Conservation (phyloP, 1,284 basidiomycete genomes). For the Cryptococcus sp. region DNA sequence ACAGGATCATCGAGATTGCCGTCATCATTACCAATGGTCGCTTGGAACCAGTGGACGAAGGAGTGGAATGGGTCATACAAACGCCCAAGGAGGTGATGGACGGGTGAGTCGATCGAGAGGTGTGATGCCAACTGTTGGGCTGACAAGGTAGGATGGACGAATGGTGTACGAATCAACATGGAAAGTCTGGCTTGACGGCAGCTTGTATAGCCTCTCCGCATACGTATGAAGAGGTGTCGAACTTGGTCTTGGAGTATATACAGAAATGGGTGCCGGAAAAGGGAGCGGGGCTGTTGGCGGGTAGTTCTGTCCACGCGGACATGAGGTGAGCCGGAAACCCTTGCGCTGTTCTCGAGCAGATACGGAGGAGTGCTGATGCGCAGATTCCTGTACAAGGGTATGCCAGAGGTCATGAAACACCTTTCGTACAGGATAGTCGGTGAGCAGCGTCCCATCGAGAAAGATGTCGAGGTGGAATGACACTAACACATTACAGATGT, state of each 20-base stretch:
- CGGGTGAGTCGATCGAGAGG: no score
- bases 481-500: no score
- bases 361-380: not conserved
- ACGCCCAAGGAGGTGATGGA: slow-evolving; percentile 50
- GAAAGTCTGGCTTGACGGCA: slow-evolving; percentile 42
- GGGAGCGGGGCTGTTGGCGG: slow-evolving; percentile 48
- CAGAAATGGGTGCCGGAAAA: slow-evolving; percentile 47
- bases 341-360: not conserved
- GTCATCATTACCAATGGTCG: slow-evolving; percentile 52
- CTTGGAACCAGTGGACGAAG: slow-evolving; percentile 51
- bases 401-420: slow-evolving; percentile 48
- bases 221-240: slow-evolving; percentile 43
- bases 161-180: slow-evolving; percentile 47
- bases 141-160: slow-evolving; percentile 41
- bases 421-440: slow-evolving; percentile 52
- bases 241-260: slow-evolving; percentile 48
- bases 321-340: slow-evolving; percentile 43
- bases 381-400: slow-evolving; percentile 47
- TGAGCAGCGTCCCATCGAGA: no score
- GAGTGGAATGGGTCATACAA: slow-evolving; percentile 50
- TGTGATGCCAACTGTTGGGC: no score
- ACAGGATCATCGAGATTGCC: slow-evolving; percentile 52
- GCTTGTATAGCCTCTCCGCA: slow-evolving; percentile 41
- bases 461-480: no score
- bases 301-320: slow-evolving; percentile 52